phyloP scores from a whole-genome alignment of 139 green algal genomes.

The Chlamydomonas schloesseri region DNA sequence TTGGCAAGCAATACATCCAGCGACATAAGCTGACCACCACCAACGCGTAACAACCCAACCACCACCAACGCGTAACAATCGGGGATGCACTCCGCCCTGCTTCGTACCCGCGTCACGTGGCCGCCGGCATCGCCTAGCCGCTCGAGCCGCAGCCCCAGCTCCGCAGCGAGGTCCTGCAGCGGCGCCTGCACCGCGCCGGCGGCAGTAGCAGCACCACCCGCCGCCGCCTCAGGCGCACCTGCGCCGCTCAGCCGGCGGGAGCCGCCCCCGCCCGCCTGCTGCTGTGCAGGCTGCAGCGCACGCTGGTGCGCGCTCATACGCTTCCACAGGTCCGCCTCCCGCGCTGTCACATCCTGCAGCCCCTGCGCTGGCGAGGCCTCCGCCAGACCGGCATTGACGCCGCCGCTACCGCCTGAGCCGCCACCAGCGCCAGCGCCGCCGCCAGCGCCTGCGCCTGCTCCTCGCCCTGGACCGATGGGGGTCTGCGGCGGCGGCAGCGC shows the following conservation, averaged over 20 bases:
- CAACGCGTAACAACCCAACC: too few relatives aligned
- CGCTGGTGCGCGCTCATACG: too few relatives aligned
- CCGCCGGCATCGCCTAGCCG: neutral
- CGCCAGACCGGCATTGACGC: neutral
- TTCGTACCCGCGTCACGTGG: neutral
- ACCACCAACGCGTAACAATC: too few relatives aligned
- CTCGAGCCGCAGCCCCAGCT: neutral
- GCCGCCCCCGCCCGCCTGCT: too few relatives aligned
- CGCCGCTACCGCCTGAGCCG: too few relatives aligned
- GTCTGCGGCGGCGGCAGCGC: conserved; percentile 16
- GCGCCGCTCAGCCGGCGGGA: neutral
- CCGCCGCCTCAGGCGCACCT: neutral
- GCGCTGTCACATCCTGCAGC: too few relatives aligned
- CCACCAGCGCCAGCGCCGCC: neutral
- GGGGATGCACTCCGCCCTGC: neutral
- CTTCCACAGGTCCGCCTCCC: too few relatives aligned
- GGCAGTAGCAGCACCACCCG: neutral
- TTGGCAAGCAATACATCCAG: too few relatives aligned
- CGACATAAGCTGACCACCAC: too few relatives aligned
- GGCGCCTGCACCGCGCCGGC: neutral
- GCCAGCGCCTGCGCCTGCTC: neutral
- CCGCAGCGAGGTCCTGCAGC: neutral
- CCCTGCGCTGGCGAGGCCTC: too few relatives aligned
- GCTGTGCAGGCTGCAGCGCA: too few relatives aligned
- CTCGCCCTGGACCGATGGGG: neutral